Percentiles rank a stretch among this genome's conserved stretches.
phyloP scores from a whole-genome alignment of 1,139 yeast species.

The Kazachstania sp. region DNA sequence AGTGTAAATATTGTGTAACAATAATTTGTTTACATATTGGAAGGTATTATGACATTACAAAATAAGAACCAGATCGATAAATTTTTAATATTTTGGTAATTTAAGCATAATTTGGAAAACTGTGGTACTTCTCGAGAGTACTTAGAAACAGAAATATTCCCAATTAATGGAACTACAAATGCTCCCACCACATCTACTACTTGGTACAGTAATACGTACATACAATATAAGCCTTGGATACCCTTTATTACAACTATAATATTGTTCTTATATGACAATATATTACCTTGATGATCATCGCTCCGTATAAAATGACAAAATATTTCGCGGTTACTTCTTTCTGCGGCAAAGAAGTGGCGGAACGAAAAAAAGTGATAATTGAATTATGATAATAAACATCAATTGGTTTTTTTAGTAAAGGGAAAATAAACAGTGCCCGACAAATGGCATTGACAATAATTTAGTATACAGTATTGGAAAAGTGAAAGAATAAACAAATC shows the following conservation, averaged over 20 bases:
- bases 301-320: background rate
- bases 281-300: no score
- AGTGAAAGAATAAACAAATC: background rate
- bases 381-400: no score
- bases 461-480: background rate
- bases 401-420: no score
- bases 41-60: accelerated
- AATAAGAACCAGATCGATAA: background rate
- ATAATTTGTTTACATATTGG: background rate
- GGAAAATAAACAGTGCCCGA: background rate
- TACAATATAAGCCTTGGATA: no score
- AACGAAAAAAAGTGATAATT: background rate
- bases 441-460: background rate
- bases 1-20: background rate
- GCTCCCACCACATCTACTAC: no score
- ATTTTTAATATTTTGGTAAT: background rate
- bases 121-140: no score
- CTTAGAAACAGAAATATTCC: no score
- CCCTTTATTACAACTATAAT: no score
- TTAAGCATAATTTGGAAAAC: background rate
- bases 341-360: background rate
- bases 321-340: background rate
- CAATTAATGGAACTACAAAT: no score
- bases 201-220: no score
- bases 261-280: no score